Percentiles rank a stretch among this genome's conserved stretches.
Evolutionary conservation across 257 asterid genomes (phyloP).

Genomic region (Przewalskia tangutica): DNA sequence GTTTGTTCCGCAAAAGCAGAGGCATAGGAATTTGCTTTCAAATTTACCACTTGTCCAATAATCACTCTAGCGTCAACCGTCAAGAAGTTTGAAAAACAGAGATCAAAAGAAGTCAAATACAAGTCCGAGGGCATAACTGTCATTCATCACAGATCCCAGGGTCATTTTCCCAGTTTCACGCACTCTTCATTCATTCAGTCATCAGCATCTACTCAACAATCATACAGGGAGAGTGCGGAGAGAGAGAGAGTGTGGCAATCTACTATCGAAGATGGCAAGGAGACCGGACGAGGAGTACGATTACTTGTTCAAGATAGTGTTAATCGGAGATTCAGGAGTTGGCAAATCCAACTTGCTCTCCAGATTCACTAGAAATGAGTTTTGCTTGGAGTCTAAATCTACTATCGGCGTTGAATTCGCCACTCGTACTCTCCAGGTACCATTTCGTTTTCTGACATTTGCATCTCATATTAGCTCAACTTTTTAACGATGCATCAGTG

Average conservation of each 20-base stretch:
- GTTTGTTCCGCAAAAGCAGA: background rate
- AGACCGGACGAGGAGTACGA: slow-evolving; percentile 43
- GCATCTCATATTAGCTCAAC: background rate
- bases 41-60: too few species aligned
- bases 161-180: background rate
- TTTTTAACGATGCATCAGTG: too few species aligned
- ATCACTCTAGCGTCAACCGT: background rate
- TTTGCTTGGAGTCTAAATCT: slow-evolving; percentile 39
- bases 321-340: slow-evolving; percentile 39
- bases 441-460: too few species aligned
- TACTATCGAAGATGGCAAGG: slow-evolving; percentile 20
- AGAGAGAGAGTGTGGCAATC: background rate
- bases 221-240: background rate
- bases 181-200: background rate
- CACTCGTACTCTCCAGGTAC: slow-evolving; percentile 31
- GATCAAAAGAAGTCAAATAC: background rate
- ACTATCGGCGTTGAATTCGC: slow-evolving; percentile 47
- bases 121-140: slow-evolving; percentile 12
- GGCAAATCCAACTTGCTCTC: slow-evolving; percentile 33
- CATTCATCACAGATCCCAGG: background rate
- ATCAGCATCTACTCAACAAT: background rate
- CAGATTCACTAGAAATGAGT: slow-evolving; percentile 37
- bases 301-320: slow-evolving; percentile 31
- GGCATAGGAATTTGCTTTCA: too few species aligned
- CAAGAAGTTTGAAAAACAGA: background rate